These are phyloP conservation scores for Xanthoconium stramineum DNA, from an alignment of 768 basidiomycete species.

Conservation along the genomic window DNA sequence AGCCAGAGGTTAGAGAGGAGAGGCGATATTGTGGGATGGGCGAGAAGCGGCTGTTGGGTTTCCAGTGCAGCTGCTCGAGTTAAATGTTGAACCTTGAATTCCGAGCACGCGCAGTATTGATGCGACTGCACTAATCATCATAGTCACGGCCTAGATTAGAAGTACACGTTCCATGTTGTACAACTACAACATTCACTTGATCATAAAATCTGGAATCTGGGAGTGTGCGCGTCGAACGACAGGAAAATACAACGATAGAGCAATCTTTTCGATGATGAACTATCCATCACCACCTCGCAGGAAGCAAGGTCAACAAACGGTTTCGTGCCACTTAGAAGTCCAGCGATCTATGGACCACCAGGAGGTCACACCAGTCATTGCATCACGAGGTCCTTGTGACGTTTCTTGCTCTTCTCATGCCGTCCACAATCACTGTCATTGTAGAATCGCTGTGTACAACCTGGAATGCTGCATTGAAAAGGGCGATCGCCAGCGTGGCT, in stretches of 20 bases:
- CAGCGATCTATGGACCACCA: constrained; percentile 18
- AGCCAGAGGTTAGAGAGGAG: constrained; percentile 54
- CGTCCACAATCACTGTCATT: constrained; percentile 34
- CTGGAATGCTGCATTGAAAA: constrained; percentile 22
- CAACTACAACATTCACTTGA: no score
- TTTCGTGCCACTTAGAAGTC: no score
- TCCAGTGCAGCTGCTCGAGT: constrained; percentile 93
- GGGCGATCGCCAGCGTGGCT: constrained; percentile 30
- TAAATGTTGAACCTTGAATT: constrained; percentile 29
- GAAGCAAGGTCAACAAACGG: no score
- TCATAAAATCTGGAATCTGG: no score
- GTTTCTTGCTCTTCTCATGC: constrained; percentile 33
- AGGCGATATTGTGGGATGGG: constrained; percentile 76
- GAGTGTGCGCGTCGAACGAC: no score
- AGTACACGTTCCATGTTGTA: background rate
- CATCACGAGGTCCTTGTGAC: constrained; percentile 21
- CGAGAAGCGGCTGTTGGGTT: constrained; percentile 72
- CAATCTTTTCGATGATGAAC: no score
- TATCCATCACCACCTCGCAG: no score
- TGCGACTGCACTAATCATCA: no score
- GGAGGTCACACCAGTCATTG: constrained; percentile 12
- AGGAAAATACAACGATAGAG: no score
- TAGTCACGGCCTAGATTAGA: background rate
- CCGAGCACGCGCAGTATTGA: no score
- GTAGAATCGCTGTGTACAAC: constrained; percentile 28